Percentiles rank a stretch among this genome's conserved stretches.
phyloP scores from a whole-genome alignment of 257 asterid species.

The Ilex asprella region DNA sequence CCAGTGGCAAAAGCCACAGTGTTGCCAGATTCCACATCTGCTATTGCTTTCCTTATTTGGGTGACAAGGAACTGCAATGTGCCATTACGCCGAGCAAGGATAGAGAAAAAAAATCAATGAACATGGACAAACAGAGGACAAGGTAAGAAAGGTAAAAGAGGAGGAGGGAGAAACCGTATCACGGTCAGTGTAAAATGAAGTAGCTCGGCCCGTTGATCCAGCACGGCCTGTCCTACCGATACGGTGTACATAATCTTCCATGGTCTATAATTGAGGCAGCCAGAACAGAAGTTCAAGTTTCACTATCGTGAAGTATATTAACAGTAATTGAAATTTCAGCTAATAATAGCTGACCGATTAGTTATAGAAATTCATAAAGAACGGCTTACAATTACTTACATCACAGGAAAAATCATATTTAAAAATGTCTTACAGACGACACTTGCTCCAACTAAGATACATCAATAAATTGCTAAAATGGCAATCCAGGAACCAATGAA shows the following conservation, averaged over 20 bases:
- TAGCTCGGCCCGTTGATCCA: conserved; percentile 82
- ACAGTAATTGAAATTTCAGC: no score
- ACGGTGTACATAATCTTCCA: conserved; percentile 92
- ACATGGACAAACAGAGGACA: neutral
- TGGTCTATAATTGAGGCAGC: conserved; percentile 38
- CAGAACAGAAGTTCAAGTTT: neutral
- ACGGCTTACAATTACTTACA: no score
- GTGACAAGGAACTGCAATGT: conserved; percentile 65
- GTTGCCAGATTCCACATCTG: conserved; percentile 76
- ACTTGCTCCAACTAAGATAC: no score
- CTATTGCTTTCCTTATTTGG: conserved; percentile 77
- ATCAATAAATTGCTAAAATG: no score
- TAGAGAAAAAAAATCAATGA: conserved; percentile 1
- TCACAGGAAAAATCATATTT: no score
- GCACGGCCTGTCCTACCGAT: conserved; percentile 96
- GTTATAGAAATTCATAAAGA: no score
- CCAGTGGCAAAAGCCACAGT: conserved; percentile 64
- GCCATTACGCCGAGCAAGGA: conserved; percentile 4
- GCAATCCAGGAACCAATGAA: no score
- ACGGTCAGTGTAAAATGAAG: conserved; percentile 77
- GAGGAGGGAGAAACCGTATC: conserved; percentile 45
- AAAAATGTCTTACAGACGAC: no score
- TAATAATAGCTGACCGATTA: no score
- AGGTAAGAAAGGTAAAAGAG: conserved; percentile 8
- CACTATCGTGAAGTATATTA: no score